Conservation (phyloP, 208 protist species). For the Strigomonas culicis region DNA sequence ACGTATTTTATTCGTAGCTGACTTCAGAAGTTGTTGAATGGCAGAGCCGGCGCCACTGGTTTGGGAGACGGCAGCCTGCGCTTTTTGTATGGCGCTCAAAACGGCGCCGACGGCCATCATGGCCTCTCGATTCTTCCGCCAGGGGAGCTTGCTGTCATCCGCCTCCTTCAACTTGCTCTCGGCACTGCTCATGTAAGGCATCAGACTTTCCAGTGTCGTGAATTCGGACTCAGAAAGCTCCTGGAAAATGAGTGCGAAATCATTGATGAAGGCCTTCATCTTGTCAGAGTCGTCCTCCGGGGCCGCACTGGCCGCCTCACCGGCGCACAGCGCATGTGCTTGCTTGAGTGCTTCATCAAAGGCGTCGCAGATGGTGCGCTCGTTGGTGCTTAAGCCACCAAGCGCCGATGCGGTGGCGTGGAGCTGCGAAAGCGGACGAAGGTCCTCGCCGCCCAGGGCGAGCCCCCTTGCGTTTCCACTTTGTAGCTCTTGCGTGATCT, state of each 20-base stretch:
- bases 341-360: constrained; percentile 7
- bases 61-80: constrained; percentile 18
- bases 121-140: constrained; percentile 19
- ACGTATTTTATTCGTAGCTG: background rate
- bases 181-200: constrained; percentile 28
- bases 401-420: background rate
- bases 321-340: too few species aligned
- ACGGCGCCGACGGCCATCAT: constrained; percentile 20
- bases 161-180: constrained; percentile 28
- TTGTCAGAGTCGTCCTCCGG: too few species aligned
- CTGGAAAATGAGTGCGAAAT: constrained; percentile 15
- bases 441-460: background rate
- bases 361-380: background rate
- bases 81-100: constrained; percentile 21
- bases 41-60: background rate
- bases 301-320: too few species aligned
- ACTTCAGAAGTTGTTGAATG: constrained; percentile 9
- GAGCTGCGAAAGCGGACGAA: background rate
- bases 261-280: constrained; percentile 10
- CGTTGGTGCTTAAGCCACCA: background rate
- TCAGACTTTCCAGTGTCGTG: constrained; percentile 17
- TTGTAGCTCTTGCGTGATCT: background rate
- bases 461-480: background rate
- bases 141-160: constrained; percentile 25
- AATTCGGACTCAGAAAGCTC: background rate